These are phyloP conservation scores for Cinnamomum chago DNA, from an alignment of 164 flowering plant species.

Conservation along the genomic window DNA sequence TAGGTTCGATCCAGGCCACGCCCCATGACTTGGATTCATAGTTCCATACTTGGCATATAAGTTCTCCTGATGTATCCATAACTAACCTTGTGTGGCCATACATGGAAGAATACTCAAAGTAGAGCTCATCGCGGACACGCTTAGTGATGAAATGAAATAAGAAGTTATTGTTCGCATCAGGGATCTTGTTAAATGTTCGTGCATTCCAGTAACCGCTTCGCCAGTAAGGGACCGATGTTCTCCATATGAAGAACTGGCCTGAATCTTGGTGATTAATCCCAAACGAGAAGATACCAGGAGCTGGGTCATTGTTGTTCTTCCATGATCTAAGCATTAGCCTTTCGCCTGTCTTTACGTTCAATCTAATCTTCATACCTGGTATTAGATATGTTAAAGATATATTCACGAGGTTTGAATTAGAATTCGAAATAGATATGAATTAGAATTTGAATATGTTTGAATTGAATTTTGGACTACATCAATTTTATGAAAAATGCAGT, in stretches of 20 bases:
- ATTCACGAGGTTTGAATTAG: too few relatives aligned
- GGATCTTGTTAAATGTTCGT: conserved; percentile 5
- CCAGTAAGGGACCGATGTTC: conserved; percentile 7
- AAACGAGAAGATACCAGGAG: conserved; percentile 9
- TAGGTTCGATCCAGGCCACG: not conserved
- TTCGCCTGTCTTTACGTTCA: not conserved
- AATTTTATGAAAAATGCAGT: too few relatives aligned
- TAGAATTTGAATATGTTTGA: too few relatives aligned
- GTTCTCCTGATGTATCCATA: not conserved
- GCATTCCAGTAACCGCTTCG: conserved; percentile 22
- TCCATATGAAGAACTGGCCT: conserved; percentile 12
- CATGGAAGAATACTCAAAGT: not conserved
- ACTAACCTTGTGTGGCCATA: not conserved
- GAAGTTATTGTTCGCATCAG: not conserved
- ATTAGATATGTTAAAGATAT: too few relatives aligned
- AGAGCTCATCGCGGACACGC: not conserved
- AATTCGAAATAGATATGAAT: too few relatives aligned
- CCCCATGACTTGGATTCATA: not conserved
- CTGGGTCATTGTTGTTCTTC: conserved; percentile 12
- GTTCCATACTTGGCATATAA: not conserved
- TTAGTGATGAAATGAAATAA: not conserved
- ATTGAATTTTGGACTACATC: too few relatives aligned
- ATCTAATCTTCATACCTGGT: not conserved
- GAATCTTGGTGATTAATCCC: not conserved
- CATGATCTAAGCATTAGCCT: conserved; percentile 8